Conservation (phyloP, 345 rosid species). For the Trapa incisa region DNA sequence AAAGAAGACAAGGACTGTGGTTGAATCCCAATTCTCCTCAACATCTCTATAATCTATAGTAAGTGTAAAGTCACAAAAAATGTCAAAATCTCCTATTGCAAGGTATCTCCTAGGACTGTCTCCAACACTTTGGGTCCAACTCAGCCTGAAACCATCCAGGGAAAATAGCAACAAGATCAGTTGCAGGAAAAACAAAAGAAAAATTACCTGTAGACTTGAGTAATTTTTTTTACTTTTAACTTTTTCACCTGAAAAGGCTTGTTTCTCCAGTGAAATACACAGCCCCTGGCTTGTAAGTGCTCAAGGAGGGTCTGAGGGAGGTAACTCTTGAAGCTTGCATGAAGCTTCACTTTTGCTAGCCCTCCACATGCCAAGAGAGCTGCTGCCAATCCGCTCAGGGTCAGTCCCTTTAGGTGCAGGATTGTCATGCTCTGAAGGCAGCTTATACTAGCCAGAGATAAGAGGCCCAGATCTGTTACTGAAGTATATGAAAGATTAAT, state of each 20-base stretch:
- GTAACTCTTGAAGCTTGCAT: constrained; percentile 28
- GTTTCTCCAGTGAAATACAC: constrained; percentile 56
- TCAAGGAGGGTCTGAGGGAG: constrained; percentile 30
- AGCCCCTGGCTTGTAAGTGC: constrained; percentile 51
- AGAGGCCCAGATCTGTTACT: constrained; percentile 48
- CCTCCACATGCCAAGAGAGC: constrained; percentile 54
- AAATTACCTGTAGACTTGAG: not conserved
- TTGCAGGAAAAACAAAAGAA: not conserved
- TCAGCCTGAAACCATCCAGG: constrained; percentile 34
- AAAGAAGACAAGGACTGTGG: not conserved
- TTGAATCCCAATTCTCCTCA: not conserved
- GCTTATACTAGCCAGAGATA: constrained; percentile 50
- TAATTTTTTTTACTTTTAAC: not conserved
- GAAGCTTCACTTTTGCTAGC: constrained; percentile 59
- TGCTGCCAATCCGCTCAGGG: constrained; percentile 43
- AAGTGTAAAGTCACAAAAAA: no score
- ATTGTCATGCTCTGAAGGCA: constrained; percentile 52
- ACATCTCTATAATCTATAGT: not conserved
- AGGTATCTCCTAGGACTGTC: constrained; percentile 23
- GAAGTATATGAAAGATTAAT: constrained; percentile 50
- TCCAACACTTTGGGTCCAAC: constrained; percentile 47
- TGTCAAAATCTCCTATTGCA: constrained; percentile 4
- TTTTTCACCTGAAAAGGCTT: constrained; percentile 40
- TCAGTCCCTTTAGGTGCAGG: constrained; percentile 49
- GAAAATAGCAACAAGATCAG: not conserved